Evolutionary conservation across 768 basidiomycete genomes (phyloP).

Genomic region (Termitomyces sp.): DNA sequence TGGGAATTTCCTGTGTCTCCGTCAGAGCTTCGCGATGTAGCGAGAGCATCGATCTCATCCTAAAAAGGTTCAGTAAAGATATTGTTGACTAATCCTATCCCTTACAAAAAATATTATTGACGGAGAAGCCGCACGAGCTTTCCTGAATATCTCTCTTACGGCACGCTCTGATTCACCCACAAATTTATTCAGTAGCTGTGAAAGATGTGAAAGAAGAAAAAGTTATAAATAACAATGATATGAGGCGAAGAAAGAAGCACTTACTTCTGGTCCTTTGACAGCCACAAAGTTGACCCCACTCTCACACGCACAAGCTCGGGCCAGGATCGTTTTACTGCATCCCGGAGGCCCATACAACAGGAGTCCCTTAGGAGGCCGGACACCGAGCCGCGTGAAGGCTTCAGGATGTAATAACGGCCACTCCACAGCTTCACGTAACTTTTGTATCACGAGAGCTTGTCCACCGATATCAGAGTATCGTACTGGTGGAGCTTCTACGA

Average conservation of each 20-base stretch:
- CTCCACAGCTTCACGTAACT: conserved; percentile 87
- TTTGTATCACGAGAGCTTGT: conserved; percentile 75
- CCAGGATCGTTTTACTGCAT: conserved; percentile 95
- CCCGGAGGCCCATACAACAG: conserved; percentile 94
- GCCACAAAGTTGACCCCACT: conserved; percentile 95
- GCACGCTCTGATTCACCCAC: conserved; percentile 97
- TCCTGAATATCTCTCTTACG: conserved; percentile 92
- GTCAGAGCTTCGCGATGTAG: conserved; percentile 67
- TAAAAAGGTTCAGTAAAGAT: conserved; percentile 25
- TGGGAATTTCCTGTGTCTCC: conserved; percentile 56
- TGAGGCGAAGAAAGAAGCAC: conserved; percentile 17
- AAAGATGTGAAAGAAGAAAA: conserved; percentile 28
- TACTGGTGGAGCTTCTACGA: conserved; percentile 81
- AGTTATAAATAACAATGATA: neutral
- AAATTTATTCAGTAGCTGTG: conserved; percentile 91
- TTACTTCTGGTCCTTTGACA: conserved; percentile 95
- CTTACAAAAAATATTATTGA: conserved; percentile 96
- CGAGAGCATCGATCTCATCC: conserved; percentile 98
- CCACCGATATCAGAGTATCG: conserved; percentile 90
- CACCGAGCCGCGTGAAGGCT: conserved; percentile 83
- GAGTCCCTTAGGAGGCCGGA: conserved; percentile 85
- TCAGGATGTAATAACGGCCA: conserved; percentile 92
- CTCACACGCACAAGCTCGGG: conserved; percentile 89
- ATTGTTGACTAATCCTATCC: conserved; percentile 24
- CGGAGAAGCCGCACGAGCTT: conserved; percentile 90